phyloP scores from a whole-genome alignment of 2,329 filamentous ascomycete species.

The Diaporthe velutina region DNA sequence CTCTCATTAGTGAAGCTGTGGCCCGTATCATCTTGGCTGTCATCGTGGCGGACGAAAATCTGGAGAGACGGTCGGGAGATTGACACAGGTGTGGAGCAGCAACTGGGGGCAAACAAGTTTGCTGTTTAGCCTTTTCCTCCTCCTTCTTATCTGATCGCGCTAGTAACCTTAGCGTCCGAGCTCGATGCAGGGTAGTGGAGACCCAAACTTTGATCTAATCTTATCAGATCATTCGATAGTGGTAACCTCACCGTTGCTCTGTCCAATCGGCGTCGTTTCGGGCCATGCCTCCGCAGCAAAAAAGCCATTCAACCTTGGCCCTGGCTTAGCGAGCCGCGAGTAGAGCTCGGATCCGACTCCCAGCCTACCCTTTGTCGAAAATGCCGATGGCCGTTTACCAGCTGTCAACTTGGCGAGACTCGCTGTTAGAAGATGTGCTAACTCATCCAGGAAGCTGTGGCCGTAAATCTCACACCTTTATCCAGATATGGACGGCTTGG shows the following conservation, averaged over 20 bases:
- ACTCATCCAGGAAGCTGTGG: conserved; percentile 9
- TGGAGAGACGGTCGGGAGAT: neutral
- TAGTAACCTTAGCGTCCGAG: conserved; percentile 12
- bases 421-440: neutral
- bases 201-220: conserved; percentile 29
- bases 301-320: neutral
- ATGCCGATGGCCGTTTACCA: conserved; percentile 1
- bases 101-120: conserved; percentile 4
- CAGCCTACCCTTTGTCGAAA: neutral
- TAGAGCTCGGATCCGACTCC: conserved; percentile 29
- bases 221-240: conserved; percentile 37
- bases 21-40: neutral
- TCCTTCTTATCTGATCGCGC: conserved; percentile 38
- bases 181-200: neutral
- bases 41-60: neutral
- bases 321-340: conserved; percentile 18
- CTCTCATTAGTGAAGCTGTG: neutral
- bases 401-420: neutral
- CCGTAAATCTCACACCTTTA: neutral
- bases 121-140: neutral
- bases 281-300: neutral
- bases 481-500: neutral
- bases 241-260: neutral
- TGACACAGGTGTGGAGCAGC: neutral
- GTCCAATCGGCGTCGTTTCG: conserved; percentile 36